These are phyloP conservation scores for Penicillium pulvis DNA, from an alignment of 495 filamentous ascomycete species.

Conservation along the genomic window DNA sequence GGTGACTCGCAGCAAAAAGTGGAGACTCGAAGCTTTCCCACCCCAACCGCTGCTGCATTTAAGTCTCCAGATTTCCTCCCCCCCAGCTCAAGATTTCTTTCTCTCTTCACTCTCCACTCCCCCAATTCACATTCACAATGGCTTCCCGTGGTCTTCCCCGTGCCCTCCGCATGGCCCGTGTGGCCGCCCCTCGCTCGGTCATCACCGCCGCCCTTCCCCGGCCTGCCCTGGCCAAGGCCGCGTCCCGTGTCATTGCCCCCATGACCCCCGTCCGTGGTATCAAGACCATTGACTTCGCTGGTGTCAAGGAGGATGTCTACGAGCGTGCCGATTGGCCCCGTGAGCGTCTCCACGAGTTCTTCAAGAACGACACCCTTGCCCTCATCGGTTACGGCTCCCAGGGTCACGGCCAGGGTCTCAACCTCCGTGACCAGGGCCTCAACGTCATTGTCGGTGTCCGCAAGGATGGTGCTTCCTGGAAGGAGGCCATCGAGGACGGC, in stretches of 20 bases:
- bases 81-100: constrained; percentile 23
- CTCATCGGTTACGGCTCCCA: constrained; percentile 99
- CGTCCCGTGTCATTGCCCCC: constrained; percentile 53
- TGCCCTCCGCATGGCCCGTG: constrained; percentile 79
- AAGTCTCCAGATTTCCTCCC: constrained; percentile 24
- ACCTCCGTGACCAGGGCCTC: constrained; percentile 97
- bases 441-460: constrained; percentile 98
- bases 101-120: constrained; percentile 27
- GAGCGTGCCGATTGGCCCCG: constrained; percentile 98
- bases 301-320: constrained; percentile 87
- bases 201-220: constrained; percentile 46
- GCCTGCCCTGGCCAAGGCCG: constrained; percentile 43
- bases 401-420: constrained; percentile 97
- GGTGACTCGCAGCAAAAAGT: constrained; percentile 14
- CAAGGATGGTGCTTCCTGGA: constrained; percentile 97
- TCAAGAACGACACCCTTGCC: constrained; percentile 99
- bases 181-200: constrained; percentile 59
- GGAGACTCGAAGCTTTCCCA: constrained; percentile 10
- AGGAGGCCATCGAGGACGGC: constrained; percentile 94
- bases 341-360: constrained; percentile 98
- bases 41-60: constrained; percentile 18
- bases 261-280: constrained; percentile 52
- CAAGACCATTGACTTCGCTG: constrained; percentile 81
- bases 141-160: constrained; percentile 80
- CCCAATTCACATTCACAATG: constrained; percentile 61